phyloP scores from a whole-genome alignment of 352 stramenopile species.

The Thalassiosira pacifica region DNA sequence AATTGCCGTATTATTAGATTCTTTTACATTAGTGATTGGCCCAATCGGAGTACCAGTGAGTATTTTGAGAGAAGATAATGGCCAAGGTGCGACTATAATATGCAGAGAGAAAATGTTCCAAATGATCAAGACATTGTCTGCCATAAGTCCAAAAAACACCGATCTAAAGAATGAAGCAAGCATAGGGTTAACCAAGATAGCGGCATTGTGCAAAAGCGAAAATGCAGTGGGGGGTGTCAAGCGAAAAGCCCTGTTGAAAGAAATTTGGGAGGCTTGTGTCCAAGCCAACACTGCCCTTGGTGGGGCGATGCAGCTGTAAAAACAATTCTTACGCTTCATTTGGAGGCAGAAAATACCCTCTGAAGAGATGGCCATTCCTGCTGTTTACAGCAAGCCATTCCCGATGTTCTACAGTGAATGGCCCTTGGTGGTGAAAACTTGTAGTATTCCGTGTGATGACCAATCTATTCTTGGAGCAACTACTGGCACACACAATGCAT shows the following conservation, averaged over 20 bases:
- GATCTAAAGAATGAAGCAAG: conserved; percentile 59
- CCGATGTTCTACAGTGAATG: too few relatives aligned
- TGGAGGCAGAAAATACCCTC: too few relatives aligned
- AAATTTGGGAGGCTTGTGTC: conserved; percentile 67
- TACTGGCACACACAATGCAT: too few relatives aligned
- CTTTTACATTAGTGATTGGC: conserved; percentile 75
- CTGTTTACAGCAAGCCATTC: too few relatives aligned
- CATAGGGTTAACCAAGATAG: conserved; percentile 69
- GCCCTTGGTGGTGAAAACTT: too few relatives aligned
- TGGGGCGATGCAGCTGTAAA: conserved; percentile 30
- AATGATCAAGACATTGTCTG: conserved; percentile 67
- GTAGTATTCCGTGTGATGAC: too few relatives aligned
- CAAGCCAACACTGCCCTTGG: conserved; percentile 27
- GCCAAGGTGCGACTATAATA: conserved; percentile 66
- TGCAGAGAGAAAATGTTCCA: conserved; percentile 71
- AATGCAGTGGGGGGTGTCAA: conserved; percentile 59
- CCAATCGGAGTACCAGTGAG: conserved; percentile 77
- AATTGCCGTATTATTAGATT: conserved; percentile 67
- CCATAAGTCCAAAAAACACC: conserved; percentile 48
- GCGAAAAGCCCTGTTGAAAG: conserved; percentile 75
- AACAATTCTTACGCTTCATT: too few relatives aligned
- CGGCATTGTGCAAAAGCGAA: conserved; percentile 76
- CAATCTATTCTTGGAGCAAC: too few relatives aligned
- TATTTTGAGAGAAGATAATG: conserved; percentile 65
- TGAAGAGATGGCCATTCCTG: too few relatives aligned